Conservation (phyloP, 176 grass and related monocot genomes). For the Ampelocalamus luodianensis region DNA sequence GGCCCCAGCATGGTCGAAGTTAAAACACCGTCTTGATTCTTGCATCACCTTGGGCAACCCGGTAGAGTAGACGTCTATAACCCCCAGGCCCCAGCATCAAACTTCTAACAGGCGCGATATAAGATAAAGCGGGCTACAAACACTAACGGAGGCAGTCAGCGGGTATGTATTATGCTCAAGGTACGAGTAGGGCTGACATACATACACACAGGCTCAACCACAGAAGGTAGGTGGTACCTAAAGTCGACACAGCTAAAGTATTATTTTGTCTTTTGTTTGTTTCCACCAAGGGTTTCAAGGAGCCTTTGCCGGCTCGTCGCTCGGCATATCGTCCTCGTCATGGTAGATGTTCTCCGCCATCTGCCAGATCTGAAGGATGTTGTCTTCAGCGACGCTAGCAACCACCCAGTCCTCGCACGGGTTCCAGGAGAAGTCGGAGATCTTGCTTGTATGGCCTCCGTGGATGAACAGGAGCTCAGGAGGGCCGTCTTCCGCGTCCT, state of each 20-base stretch:
- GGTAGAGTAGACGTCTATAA: neutral
- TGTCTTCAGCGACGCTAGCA: constrained; percentile 90
- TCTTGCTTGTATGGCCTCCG: constrained; percentile 98
- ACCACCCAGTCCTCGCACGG: constrained; percentile 94
- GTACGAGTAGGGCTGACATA: constrained; percentile 19
- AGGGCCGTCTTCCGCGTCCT: constrained; percentile 92
- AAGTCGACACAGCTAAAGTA: constrained; percentile 39
- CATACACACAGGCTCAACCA: constrained; percentile 39
- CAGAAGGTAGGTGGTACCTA: neutral
- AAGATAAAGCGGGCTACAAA: constrained; percentile 21
- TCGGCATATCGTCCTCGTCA: constrained; percentile 86
- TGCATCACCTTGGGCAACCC: neutral
- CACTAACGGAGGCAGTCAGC: constrained; percentile 23
- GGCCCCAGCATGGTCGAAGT: neutral
- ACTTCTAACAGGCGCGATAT: neutral
- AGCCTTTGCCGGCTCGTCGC: constrained; percentile 63
- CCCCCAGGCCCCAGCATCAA: neutral
- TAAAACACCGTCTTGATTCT: neutral
- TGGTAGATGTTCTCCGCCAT: constrained; percentile 99
- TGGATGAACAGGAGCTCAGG: constrained; percentile 95
- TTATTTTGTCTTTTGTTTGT: constrained; percentile 4
- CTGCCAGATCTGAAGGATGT: constrained; percentile 99
- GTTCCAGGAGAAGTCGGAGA: constrained; percentile 98
- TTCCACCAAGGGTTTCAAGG: constrained; percentile 35
- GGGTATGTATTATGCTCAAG: constrained; percentile 34